These are phyloP conservation scores for Maudiozyma barnettii DNA, from an alignment of 805 yeast genomes.

Conservation along the genomic window DNA sequence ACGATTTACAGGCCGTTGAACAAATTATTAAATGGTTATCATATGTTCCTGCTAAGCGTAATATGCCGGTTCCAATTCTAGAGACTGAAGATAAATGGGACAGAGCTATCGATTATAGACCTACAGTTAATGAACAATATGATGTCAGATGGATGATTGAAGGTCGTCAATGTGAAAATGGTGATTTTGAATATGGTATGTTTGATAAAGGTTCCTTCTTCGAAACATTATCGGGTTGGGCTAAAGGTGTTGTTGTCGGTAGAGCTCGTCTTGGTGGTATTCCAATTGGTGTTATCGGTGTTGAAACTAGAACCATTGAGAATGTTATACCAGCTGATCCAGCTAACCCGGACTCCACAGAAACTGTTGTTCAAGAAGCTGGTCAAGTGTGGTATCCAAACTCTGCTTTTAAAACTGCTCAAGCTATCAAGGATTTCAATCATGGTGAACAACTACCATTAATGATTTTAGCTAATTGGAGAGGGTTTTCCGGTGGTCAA, in stretches of 20 bases:
- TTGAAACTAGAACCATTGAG: constrained; percentile 84
- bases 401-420: constrained; percentile 98
- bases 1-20: constrained; percentile 92
- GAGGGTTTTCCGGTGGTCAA: constrained; percentile 99
- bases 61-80: constrained; percentile 81
- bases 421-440: constrained; percentile 95
- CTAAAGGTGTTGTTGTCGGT: constrained; percentile 96
- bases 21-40: constrained; percentile 94
- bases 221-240: constrained; percentile 97
- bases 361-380: constrained; percentile 80
- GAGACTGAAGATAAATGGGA: constrained; percentile 86
- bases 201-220: constrained; percentile 91
- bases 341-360: constrained; percentile 93
- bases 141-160: constrained; percentile 93
- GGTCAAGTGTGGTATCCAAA: constrained; percentile 99
- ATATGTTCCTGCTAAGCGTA: constrained; percentile 84
- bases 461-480: constrained; percentile 98
- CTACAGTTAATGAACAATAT: constrained; percentile 60
- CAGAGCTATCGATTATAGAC: constrained; percentile 76
- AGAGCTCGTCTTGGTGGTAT: constrained; percentile 98
- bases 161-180: constrained; percentile 61
- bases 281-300: constrained; percentile 96
- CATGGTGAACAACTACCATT: constrained; percentile 96
- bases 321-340: constrained; percentile 96
- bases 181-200: constrained; percentile 66